Base-by-base conservation (phyloP, 2,329 filamentous ascomycete species). In the Colletotrichum euphorbiae region DNA sequence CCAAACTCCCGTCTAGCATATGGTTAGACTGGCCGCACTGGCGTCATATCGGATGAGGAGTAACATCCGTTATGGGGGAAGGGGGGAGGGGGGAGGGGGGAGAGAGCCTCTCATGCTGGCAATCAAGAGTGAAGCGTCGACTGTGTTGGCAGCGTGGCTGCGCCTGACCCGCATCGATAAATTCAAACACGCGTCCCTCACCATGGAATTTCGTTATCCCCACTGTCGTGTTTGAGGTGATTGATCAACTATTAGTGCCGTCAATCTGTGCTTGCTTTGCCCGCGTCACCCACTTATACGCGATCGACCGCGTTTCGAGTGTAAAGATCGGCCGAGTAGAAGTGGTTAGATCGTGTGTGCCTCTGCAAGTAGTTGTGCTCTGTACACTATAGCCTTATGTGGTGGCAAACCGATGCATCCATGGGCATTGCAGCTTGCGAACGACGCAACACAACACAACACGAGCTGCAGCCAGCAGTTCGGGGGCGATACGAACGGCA, bases 381-480 rank as follows among this genome's bases (percentile, higher is more conserved):
- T 28, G 4, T 28, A 28, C 21, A 21, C 21, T 28, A 28, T 6
- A 28, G 24, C 6, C 24, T 28, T 28, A 4, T 28, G 24, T 42
- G 19, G 57, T 60, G 45, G 57, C 57, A 60, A 60, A 51, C 57
- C 17, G 9, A 42, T 28, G 24, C 24, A 28, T 19, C 42, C 43
- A 36, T 50, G 24, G 6, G 24, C 24, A 5, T 28, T 28, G 24
- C 24, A 28, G 24, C n/a, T 36, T 36, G 12, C 33, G 33, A 13
- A 38, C 12, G 24, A 38, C 21, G 6, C 3, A 36, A 8, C 21
- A 12, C 3, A 36, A 8, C 33, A 55, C 28, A n/a, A 38, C 55
- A 65, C 45, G 24, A 65, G 12, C 45, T 65, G 38, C 61, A 64
- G 51, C 43, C 17, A 24, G 36, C 45, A 42, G 57, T 21, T 38